Evolutionary conservation across 805 yeast species (phyloP).

Genomic region (Candida caryicola): DNA sequence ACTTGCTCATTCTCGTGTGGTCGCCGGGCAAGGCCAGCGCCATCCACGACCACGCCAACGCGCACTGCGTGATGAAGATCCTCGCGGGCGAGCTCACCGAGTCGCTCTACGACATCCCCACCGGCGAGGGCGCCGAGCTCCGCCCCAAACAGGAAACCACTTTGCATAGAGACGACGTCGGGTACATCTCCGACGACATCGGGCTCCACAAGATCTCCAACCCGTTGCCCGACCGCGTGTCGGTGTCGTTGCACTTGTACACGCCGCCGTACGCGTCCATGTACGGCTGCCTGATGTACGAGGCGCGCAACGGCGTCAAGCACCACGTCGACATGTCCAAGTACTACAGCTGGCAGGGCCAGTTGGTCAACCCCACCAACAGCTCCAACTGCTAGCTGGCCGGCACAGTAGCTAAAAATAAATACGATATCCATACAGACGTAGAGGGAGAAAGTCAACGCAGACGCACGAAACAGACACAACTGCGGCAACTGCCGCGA

Average conservation of each 20-base stretch:
- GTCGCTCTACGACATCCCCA: constrained; percentile 52
- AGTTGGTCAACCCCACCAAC: constrained; percentile 21
- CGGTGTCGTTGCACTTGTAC: constrained; percentile 68
- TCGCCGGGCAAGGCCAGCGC: constrained; percentile 60
- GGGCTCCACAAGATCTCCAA: constrained; percentile 67
- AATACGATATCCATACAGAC: no score
- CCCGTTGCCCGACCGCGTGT: constrained; percentile 36
- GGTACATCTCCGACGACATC: constrained; percentile 62
- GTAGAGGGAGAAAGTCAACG: no score
- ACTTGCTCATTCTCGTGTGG: constrained; percentile 68
- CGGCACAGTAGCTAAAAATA: no score
- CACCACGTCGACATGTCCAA: constrained; percentile 58
- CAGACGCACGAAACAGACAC: no score
- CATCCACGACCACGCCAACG: constrained; percentile 73
- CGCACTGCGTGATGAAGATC: constrained; percentile 74
- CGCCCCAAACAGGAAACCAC: constrained; percentile 23
- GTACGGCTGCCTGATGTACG: constrained; percentile 53
- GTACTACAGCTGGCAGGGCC: constrained; percentile 62
- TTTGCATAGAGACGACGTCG: constrained; percentile 44
- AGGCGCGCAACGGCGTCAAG: constrained; percentile 46
- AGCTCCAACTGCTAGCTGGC: constrained; percentile 12
- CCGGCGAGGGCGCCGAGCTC: constrained; percentile 23
- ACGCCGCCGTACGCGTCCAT: constrained; percentile 74
- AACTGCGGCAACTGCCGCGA: no score
- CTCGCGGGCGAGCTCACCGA: constrained; percentile 59